These are phyloP conservation scores for Rehmannia glutinosa DNA, from an alignment of 257 asterid species.

Conservation along the genomic window DNA sequence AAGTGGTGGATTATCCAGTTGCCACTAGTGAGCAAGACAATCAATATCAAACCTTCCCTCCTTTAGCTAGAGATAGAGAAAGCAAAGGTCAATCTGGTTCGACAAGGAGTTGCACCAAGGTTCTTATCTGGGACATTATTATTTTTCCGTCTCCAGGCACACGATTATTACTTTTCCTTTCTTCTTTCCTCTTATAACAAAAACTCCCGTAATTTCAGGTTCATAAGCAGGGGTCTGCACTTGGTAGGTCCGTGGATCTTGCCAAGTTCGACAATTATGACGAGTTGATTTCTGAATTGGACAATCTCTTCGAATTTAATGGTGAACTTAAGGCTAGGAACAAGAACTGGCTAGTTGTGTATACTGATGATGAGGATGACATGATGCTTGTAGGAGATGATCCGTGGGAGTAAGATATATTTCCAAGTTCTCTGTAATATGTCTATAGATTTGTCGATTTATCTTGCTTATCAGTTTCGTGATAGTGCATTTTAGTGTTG, in stretches of 20 bases:
- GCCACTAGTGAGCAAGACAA: slow-evolving; percentile 53
- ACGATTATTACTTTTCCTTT: not conserved
- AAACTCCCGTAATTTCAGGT: slow-evolving; percentile 48
- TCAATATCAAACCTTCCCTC: slow-evolving; percentile 35
- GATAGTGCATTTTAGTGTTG: not conserved
- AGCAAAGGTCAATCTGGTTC: slow-evolving; percentile 59
- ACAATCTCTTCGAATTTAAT: slow-evolving; percentile 71
- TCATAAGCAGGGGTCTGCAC: slow-evolving; percentile 93
- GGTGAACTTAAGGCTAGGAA: slow-evolving; percentile 69
- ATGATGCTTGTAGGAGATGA: slow-evolving; percentile 99
- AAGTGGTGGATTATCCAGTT: slow-evolving; percentile 42
- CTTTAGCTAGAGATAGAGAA: slow-evolving; percentile 49
- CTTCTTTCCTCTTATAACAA: no score
- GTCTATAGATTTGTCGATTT: not conserved
- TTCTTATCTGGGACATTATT: slow-evolving; percentile 16
- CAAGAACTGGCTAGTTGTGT: slow-evolving; percentile 89
- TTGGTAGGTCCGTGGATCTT: slow-evolving; percentile 96
- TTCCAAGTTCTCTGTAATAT: not conserved
- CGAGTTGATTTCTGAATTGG: slow-evolving; percentile 72
- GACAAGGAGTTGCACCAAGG: slow-evolving; percentile 98
- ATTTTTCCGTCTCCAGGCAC: not conserved
- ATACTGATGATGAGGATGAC: slow-evolving; percentile 95
- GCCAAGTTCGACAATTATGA: slow-evolving; percentile 73
- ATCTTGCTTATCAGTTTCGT: not conserved
- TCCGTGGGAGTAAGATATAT: slow-evolving; percentile 88